Percentiles rank a stretch among this genome's conserved stretches.
These are phyloP conservation scores for Salix dunnii DNA, from an alignment of 345 rosid genomes.

Conservation along the genomic window DNA sequence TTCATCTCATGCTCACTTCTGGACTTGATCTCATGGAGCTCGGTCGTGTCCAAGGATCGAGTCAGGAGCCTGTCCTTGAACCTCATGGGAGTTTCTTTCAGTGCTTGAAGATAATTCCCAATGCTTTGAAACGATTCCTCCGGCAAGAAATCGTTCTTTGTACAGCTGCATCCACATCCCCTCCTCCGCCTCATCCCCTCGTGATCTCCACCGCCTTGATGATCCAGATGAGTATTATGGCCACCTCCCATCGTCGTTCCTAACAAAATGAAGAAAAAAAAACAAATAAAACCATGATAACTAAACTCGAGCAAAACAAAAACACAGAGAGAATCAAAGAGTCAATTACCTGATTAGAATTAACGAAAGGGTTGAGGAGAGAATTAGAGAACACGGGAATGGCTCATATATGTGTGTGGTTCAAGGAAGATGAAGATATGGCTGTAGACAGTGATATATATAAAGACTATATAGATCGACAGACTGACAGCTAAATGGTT, in stretches of 20 bases:
- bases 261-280: not conserved
- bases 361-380: too few species aligned
- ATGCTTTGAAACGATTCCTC: conserved; percentile 1
- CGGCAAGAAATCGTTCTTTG: not conserved
- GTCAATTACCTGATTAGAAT: too few species aligned
- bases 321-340: too few species aligned
- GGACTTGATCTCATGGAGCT: not conserved
- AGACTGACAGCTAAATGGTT: too few species aligned
- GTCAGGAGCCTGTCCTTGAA: conserved; percentile 3
- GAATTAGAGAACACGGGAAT: too few species aligned
- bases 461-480: too few species aligned
- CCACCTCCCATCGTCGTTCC: not conserved
- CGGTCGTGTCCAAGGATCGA: not conserved
- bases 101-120: conserved; percentile 1
- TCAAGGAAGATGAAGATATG: too few species aligned
- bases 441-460: too few species aligned
- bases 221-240: not conserved
- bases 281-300: too few species aligned
- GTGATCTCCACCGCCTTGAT: not conserved
- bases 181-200: not conserved
- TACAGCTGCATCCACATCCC: not conserved
- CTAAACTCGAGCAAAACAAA: too few species aligned
- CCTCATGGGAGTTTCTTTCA: not conserved
- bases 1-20: conserved; percentile 8
- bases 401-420: too few species aligned